Conservation (phyloP, 495 filamentous ascomycete genomes). For the Penicillium angulare region DNA sequence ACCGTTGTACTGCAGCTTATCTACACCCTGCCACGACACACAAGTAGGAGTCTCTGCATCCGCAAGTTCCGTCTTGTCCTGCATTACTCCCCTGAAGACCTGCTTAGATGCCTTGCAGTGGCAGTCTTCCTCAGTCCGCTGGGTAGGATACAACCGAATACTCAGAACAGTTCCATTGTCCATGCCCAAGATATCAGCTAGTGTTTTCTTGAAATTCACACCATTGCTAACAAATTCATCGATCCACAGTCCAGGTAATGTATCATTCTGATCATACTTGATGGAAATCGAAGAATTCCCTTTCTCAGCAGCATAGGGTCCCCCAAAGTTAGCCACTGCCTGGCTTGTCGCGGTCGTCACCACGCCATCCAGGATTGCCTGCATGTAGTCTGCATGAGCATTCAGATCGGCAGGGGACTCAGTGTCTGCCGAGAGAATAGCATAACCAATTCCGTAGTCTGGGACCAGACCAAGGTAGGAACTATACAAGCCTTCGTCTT, state of each 20-base stretch:
- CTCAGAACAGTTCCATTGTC: slow-evolving; percentile 28
- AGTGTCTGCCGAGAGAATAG: slow-evolving; percentile 41
- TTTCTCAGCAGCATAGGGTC: slow-evolving; percentile 29
- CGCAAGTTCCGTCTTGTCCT: slow-evolving; percentile 32
- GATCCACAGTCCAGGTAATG: slow-evolving; percentile 44
- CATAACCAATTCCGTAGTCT: slow-evolving; percentile 51
- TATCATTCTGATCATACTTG: slow-evolving; percentile 24
- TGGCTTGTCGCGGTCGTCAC: slow-evolving; percentile 44
- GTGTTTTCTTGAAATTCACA: slow-evolving; percentile 37
- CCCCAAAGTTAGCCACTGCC: slow-evolving; percentile 39
- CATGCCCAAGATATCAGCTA: slow-evolving; percentile 27
- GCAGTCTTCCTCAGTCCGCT: slow-evolving; percentile 4
- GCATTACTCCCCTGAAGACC: slow-evolving; percentile 46
- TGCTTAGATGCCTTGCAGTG: slow-evolving; percentile 20
- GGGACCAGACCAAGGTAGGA: slow-evolving; percentile 45
- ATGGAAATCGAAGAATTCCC: slow-evolving; percentile 29
- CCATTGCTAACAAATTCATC: slow-evolving; percentile 50
- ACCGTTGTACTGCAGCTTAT: slow-evolving; percentile 38
- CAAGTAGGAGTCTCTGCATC: slow-evolving; percentile 33
- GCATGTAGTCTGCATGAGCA: slow-evolving; percentile 25
- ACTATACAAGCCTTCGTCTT: slow-evolving; percentile 42
- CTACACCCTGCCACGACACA: slow-evolving; percentile 49
- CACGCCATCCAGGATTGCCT: slow-evolving; percentile 38
- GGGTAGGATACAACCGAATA: slow-evolving; percentile 49
- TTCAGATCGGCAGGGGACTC: slow-evolving; percentile 21